phyloP scores from a whole-genome alignment of 768 basidiomycete genomes.

The Psilocybe sp. region DNA sequence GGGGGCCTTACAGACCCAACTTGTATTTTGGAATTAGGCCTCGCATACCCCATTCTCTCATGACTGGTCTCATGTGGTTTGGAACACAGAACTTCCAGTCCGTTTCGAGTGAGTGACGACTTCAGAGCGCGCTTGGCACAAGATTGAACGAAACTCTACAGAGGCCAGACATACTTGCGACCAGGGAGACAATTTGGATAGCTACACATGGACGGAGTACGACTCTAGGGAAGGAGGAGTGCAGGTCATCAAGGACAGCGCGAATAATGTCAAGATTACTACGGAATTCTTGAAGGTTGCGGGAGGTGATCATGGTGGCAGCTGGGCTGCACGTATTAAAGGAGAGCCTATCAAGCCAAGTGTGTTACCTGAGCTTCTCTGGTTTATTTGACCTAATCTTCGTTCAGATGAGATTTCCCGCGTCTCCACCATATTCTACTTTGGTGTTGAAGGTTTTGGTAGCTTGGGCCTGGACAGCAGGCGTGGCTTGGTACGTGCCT shows the following conservation, averaged over 20 bases:
- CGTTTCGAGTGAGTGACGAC: slow-evolving; percentile 48
- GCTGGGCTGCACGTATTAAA: slow-evolving; percentile 84
- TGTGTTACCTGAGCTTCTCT: slow-evolving; percentile 26
- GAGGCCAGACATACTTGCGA: slow-evolving; percentile 86
- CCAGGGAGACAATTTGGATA: slow-evolving; percentile 76
- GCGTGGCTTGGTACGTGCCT: slow-evolving; percentile 36
- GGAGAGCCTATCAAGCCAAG: slow-evolving; percentile 73
- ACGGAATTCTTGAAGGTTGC: slow-evolving; percentile 86
- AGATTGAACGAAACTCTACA: slow-evolving; percentile 25
- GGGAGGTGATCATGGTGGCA: slow-evolving; percentile 79
- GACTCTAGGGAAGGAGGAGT: slow-evolving; percentile 84
- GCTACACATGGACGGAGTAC: slow-evolving; percentile 86
- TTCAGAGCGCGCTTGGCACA: slow-evolving; percentile 2
- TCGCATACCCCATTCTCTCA: slow-evolving; percentile 79
- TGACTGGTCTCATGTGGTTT: slow-evolving; percentile 95
- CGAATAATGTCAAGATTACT: slow-evolving; percentile 83
- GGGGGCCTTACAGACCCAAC: slow-evolving; percentile 89
- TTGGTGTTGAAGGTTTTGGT: slow-evolving; percentile 86
- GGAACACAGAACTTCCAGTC: slow-evolving; percentile 84
- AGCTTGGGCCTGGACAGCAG: slow-evolving; percentile 77
- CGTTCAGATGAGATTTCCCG: slow-evolving; percentile 49
- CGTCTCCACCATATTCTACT: slow-evolving; percentile 81
- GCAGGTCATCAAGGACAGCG: slow-evolving; percentile 76
- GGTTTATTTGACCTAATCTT: not conserved
- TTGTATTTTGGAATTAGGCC: slow-evolving; percentile 94